A percentile compares a stretch with the other conserved stretches of the same genome.
Conservation (phyloP, 2,329 filamentous ascomycete species). For the Cryphonectria radicalis region DNA sequence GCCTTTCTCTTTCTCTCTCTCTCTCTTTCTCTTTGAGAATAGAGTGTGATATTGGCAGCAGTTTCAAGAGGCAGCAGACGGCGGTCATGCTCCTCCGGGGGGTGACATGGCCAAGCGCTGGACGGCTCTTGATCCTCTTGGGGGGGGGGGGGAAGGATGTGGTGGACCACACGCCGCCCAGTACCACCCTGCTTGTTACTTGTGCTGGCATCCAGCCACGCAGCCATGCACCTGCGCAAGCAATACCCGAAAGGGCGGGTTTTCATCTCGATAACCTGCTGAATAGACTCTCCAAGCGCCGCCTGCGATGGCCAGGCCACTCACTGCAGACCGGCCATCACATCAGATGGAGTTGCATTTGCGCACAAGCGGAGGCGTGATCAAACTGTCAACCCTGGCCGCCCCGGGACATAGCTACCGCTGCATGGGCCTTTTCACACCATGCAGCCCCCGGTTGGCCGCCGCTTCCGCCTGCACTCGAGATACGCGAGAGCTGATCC, state of each 20-base stretch:
- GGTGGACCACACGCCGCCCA: neutral
- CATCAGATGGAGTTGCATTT: neutral
- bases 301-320: neutral
- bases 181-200: neutral
- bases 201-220: neutral
- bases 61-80: neutral
- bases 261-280: neutral
- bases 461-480: constrained; percentile 19
- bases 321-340: constrained; percentile 3
- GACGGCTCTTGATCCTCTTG: neutral
- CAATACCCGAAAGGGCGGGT: neutral
- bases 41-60: neutral
- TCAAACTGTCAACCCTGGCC: constrained; percentile 3
- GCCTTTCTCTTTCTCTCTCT: neutral
- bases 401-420: constrained; percentile 8
- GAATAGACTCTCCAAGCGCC: neutral
- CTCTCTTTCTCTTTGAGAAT: too few species aligned
- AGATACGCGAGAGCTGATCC: constrained; percentile 31
- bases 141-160: too few species aligned
- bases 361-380: neutral
- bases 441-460: constrained; percentile 9
- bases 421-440: constrained; percentile 4
- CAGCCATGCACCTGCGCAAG: constrained; percentile 5
- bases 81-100: neutral
- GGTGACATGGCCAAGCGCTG: neutral